These are phyloP conservation scores for Aspergillus taichungensis DNA, from an alignment of 495 filamentous ascomycete genomes.

Conservation along the genomic window DNA sequence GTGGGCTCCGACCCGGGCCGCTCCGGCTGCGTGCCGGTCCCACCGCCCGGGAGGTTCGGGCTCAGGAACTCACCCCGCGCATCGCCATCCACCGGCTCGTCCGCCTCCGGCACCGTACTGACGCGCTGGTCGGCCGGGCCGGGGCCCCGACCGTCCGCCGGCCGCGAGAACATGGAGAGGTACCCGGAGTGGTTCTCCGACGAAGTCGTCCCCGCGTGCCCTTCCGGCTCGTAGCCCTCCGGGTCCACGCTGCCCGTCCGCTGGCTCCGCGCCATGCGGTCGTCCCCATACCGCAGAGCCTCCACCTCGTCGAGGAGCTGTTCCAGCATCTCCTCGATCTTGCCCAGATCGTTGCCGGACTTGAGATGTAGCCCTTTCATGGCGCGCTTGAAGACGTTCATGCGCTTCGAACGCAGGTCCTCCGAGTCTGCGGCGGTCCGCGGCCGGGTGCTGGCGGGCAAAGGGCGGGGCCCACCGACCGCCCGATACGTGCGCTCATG, in stretches of 20 bases:
- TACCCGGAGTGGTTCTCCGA: constrained; percentile 71
- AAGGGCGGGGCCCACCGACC: constrained; percentile 80
- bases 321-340: constrained; percentile 93
- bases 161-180: constrained; percentile 58
- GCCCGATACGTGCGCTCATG: constrained; percentile 77
- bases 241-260: constrained; percentile 33
- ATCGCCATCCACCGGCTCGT: constrained; percentile 57
- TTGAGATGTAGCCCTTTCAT: constrained; percentile 80
- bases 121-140: constrained; percentile 56
- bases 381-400: constrained; percentile 84
- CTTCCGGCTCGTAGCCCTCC: constrained; percentile 75
- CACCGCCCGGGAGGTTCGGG: constrained; percentile 29
- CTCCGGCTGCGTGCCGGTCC: constrained; percentile 22
- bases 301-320: constrained; percentile 89
- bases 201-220: constrained; percentile 67
- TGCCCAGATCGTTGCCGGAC: constrained; percentile 76
- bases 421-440: constrained; percentile 58
- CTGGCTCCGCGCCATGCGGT: constrained; percentile 17
- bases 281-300: constrained; percentile 61
- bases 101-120: constrained; percentile 78
- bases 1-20: constrained; percentile 47
- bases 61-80: constrained; percentile 44
- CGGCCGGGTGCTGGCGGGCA: constrained; percentile 51
- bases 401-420: constrained; percentile 68
- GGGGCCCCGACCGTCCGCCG: constrained; percentile 49